Base-by-base conservation (phyloP, 208 protist genomes). In the Trypanosoma rangeli region DNA sequence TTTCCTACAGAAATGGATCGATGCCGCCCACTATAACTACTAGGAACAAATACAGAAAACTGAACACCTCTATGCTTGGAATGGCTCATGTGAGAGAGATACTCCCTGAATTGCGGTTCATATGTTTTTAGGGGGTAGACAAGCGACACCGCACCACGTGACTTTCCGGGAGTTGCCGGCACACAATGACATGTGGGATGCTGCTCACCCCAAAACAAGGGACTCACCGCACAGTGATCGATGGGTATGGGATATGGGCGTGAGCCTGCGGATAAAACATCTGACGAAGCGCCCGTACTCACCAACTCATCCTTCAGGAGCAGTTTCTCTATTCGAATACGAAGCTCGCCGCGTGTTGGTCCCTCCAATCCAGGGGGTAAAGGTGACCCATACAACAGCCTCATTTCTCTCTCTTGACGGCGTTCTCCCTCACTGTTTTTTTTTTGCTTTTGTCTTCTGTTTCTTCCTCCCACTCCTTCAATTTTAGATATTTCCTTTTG, bases 101-200 rank as follows among this genome's bases (percentile, higher is more conserved):
- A 95, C 10, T 85, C 71, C 10, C 10, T 64, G 49, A 95, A 93
- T 46, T 81, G 68, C 26, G 33, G 55, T n/a, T 76, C 66, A 28
- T 56, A 67, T n/a, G 81, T 74, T 68, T 95, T 95, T 54, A 95
- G 70, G 20, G 88, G 84, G 76, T 93, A 94, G 26, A 86, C 88
- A 24, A 94, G 69, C 24, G 79, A 81, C 0, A 78, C 52, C 9
- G 79, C 68, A 16, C 83, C 84, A 26, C 90, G 87, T 20, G 68
- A 59, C 65, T 87, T 68, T 24, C 77, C 70, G 0, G 87, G 84
- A 7, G 90, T 95, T 20, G 86, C 70, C 18, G 90, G 90, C 53
- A 86, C 69, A 20, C 85, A 89, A 15, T 83, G 70, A 12, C 76
- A 76, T 4, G 76, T 84, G n/a, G 87, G 82, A 15, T 83, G 73